Evolutionary conservation across 179 eudicot genomes (phyloP), one percentile per base, ranked within the genome.

Genomic region (Actinidia arguta): DNA sequence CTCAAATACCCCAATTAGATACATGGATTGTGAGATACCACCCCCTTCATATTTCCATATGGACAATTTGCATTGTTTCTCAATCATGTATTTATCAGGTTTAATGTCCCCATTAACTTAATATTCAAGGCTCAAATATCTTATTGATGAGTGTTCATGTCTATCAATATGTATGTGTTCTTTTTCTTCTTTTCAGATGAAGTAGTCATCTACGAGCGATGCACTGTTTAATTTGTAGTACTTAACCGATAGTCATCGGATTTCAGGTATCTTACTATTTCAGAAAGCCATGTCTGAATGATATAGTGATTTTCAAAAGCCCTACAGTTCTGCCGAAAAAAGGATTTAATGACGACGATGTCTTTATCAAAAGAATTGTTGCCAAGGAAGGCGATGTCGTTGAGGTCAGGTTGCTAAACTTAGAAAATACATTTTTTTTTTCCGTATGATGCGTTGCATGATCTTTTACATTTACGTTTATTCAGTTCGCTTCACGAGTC

Each of bases 311-410:
- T 42, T 96, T 96, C 70, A 94, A 92, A 88, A 92, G 95, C 85
- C 99, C 99, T 10, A 97, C 97, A 67, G 98, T 91, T 44, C 93
- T 96, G 76, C 99, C 94, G 86, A 92, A 94, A 74, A 94, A 84
- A 20, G 99, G 98, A 69, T 96, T 93, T 79, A 89, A 93, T 42
- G 96, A 94, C 84, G 93, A 92, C 52, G 99, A 96, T 85, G 98
- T 96, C 68, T 96, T 96, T 76, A 93, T 96, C 62, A 96, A 96
- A 87, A 89, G 98, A 76, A 66, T 96, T 64, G 94, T 96, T 66
- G 98, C 99, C 62, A 96, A 93, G 85, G 97, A 88, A 85, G 99
- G 99, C 66, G 99, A 96, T 83, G 84, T 85, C 78, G 97, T 94
- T 14, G 99, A 96, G 98, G 99, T 94, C 72, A 87, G 88, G 36